Conservation (phyloP, 371 early-diverging fungal species). For the Syncephalis plumigaleata region DNA sequence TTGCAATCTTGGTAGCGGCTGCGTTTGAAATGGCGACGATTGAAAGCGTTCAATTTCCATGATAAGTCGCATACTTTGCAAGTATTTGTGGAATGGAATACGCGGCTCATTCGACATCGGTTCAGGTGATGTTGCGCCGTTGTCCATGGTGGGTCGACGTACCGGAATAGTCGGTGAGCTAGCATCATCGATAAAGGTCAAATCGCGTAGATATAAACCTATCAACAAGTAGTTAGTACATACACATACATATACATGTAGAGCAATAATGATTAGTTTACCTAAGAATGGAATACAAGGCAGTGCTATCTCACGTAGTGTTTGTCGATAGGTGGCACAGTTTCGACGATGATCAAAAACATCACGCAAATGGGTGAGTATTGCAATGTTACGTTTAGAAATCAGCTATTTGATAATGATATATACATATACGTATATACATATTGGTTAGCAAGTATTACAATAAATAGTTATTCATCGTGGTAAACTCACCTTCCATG, state of each 20-base stretch:
- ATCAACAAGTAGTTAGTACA: not conserved
- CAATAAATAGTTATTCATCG: not conserved
- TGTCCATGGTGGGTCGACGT: not conserved
- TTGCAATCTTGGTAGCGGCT: not conserved
- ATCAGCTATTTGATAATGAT: conserved; percentile 11
- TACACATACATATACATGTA: not conserved
- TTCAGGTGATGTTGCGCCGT: conserved; percentile 8
- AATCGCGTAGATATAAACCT: conserved; percentile 59
- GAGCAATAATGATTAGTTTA: not conserved
- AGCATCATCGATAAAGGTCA: conserved; percentile 68
- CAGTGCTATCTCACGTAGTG: conserved; percentile 33
- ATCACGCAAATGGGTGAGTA: conserved; percentile 29
- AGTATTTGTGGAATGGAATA: conserved; percentile 72
- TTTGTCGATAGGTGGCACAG: conserved; percentile 51
- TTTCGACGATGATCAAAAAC: conserved; percentile 29
- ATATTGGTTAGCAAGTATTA: not conserved
- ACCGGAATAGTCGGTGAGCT: conserved; percentile 18
- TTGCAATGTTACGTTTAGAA: conserved; percentile 25
- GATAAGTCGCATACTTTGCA: conserved; percentile 41
- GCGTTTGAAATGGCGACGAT: conserved; percentile 31
- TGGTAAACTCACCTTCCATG: conserved; percentile 39
- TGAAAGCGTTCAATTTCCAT: conserved; percentile 69
- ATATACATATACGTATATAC: not conserved
- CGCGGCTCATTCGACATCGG: too few relatives aligned
- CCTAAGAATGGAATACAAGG: conserved; percentile 74